Percentiles rank a stretch among this genome's conserved stretches.
phyloP scores from a whole-genome alignment of 768 basidiomycete species.

The Cantharellus anzutake region DNA sequence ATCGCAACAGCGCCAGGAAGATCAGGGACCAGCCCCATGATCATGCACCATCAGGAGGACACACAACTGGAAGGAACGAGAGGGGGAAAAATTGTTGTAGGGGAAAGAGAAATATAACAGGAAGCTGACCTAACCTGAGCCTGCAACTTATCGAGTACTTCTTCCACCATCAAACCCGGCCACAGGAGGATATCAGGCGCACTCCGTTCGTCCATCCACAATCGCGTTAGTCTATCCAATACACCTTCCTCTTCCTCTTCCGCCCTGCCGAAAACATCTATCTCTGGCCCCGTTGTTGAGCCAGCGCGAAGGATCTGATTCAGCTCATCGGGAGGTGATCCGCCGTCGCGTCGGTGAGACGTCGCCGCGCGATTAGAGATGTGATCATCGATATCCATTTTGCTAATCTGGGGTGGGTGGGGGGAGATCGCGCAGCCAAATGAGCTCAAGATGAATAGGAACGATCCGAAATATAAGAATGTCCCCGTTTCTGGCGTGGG shows the following conservation, averaged over 20 bases:
- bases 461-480: too few relatives aligned
- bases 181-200: slow-evolving; percentile 62
- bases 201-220: slow-evolving; percentile 76
- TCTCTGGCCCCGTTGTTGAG: too few relatives aligned
- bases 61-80: background rate
- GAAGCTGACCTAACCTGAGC: slow-evolving; percentile 42
- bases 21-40: background rate
- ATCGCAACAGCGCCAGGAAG: background rate
- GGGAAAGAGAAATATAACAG: background rate
- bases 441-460: too few relatives aligned
- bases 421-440: too few relatives aligned
- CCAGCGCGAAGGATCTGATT: too few relatives aligned
- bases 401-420: too few relatives aligned
- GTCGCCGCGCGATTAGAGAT: too few relatives aligned
- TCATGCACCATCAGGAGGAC: background rate
- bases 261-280: too few relatives aligned
- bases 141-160: slow-evolving; percentile 55
- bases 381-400: too few relatives aligned
- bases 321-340: too few relatives aligned
- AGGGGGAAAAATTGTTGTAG: background rate
- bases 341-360: too few relatives aligned
- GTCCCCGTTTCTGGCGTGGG: too few relatives aligned
- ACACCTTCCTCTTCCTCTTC: background rate
- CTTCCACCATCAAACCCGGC: slow-evolving; percentile 46
- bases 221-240: slow-evolving; percentile 49